Evolutionary conservation across 805 yeast species (phyloP).

Genomic region (Zygoascus flipseniorum): DNA sequence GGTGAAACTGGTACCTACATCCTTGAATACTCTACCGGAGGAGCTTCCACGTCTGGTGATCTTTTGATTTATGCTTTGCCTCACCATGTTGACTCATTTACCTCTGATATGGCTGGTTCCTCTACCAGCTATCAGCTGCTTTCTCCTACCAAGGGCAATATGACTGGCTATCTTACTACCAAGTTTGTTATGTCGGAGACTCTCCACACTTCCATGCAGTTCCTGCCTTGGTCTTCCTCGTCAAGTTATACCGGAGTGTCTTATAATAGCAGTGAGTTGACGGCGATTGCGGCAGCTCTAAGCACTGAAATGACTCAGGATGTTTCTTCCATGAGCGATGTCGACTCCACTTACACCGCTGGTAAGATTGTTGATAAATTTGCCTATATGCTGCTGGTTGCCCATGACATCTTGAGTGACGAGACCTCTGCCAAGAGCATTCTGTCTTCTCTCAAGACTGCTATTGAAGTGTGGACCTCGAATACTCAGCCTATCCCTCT

Average conservation of each 20-base stretch:
- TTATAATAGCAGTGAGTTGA: conserved; percentile 31
- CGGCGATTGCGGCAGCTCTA: conserved; percentile 40
- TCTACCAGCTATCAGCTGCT: conserved; percentile 31
- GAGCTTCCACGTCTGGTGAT: conserved; percentile 37
- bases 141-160: conserved; percentile 41
- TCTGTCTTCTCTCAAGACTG: conserved; percentile 52
- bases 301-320: conserved; percentile 47
- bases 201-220: conserved; percentile 38
- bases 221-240: conserved; percentile 50
- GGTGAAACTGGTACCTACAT: conserved; percentile 42
- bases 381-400: conserved; percentile 74
- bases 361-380: conserved; percentile 87
- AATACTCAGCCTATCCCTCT: conserved; percentile 69
- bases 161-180: conserved; percentile 30
- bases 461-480: conserved; percentile 57
- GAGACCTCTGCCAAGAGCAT: conserved; percentile 40
- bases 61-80: conserved; percentile 56
- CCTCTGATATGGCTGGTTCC: conserved; percentile 23
- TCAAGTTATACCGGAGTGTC: conserved; percentile 35
- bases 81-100: conserved; percentile 48
- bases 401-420: conserved; percentile 58
- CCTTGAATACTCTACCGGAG: conserved; percentile 42
- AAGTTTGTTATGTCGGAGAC: conserved; percentile 27
- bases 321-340: conserved; percentile 46
- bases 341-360: conserved; percentile 82